Conservation (phyloP, 148 eudicot genomes). For the Rhododendron mucronatum region DNA sequence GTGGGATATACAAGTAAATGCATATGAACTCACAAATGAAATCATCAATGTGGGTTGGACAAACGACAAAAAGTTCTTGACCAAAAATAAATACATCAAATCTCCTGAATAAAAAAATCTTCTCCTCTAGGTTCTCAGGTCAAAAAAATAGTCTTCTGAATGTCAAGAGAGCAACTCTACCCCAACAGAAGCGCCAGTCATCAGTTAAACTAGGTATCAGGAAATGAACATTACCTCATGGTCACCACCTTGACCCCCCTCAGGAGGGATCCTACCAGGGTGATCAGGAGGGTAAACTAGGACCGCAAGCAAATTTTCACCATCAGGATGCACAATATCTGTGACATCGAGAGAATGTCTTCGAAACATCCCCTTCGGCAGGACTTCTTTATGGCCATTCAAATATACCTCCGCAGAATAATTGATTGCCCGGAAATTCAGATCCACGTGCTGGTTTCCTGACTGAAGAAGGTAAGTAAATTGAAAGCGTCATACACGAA, state of each 20-base stretch:
- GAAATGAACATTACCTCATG: conserved; percentile 60
- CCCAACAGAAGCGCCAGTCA: background rate
- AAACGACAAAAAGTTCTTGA: background rate
- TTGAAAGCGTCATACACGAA: background rate
- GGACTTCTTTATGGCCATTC: conserved; percentile 76
- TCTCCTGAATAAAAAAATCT: background rate
- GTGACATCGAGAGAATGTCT: conserved; percentile 86
- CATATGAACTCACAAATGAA: background rate
- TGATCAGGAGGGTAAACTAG: conserved; percentile 96
- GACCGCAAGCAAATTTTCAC: conserved; percentile 85
- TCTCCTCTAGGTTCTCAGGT: background rate
- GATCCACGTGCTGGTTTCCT: conserved; percentile 67
- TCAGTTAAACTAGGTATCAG: background rate
- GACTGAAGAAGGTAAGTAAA: conserved; percentile 33
- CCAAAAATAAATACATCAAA: background rate
- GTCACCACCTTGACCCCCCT: conserved; percentile 99
- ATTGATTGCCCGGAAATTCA: conserved; percentile 89
- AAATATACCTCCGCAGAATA: conserved; percentile 88
- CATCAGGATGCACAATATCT: conserved; percentile 59
- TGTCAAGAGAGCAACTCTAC: background rate
- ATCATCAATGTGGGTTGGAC: background rate
- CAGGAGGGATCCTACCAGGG: conserved; percentile 81
- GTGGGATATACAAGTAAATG: background rate
- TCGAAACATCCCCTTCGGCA: conserved; percentile 95
- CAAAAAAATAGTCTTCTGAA: background rate